These are phyloP conservation scores for Kodamaea sp. DNA, from an alignment of 1,139 yeast species.

Conservation along the genomic window DNA sequence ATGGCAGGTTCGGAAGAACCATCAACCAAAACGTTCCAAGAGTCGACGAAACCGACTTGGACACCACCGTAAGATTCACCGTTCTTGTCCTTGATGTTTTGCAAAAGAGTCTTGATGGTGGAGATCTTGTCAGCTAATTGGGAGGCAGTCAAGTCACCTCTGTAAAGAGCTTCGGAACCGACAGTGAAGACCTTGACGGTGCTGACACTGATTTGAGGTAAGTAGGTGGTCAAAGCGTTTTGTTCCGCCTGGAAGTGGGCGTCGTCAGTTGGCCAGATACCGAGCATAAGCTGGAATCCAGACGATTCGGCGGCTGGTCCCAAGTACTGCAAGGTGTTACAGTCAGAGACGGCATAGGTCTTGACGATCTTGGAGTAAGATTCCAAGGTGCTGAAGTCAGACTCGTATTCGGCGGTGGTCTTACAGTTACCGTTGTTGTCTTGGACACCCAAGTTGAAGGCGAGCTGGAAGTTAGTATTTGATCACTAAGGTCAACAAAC, in stretches of 20 bases:
- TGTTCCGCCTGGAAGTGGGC: constrained; percentile 71
- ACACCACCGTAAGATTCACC: constrained; percentile 72
- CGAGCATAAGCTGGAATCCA: constrained; percentile 73
- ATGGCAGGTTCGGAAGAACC: constrained; percentile 71
- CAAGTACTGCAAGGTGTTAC: constrained; percentile 77
- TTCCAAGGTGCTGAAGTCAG: constrained; percentile 60
- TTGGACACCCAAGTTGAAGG: constrained; percentile 82
- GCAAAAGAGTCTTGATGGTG: constrained; percentile 57
- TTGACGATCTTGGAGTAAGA: constrained; percentile 63
- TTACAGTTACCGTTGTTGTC: constrained; percentile 73
- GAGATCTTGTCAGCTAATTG: constrained; percentile 65
- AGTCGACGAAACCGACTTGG: constrained; percentile 91
- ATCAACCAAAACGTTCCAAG: constrained; percentile 91
- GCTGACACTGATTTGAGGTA: constrained; percentile 67
- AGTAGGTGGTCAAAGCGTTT: constrained; percentile 61
- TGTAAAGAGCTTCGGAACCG: constrained; percentile 91
- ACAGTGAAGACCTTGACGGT: constrained; percentile 76
- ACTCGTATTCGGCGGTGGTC: constrained; percentile 60
- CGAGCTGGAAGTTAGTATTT: constrained; percentile 43
- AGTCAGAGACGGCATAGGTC: constrained; percentile 84
- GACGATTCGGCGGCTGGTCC: constrained; percentile 84
- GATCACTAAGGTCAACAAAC: too few species aligned
- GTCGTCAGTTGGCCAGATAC: constrained; percentile 90
- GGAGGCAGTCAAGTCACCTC: constrained; percentile 73
- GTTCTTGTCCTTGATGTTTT: constrained; percentile 68